phyloP scores from a whole-genome alignment of 2,329 filamentous ascomycete genomes.

The Apiospora kogelbergensis region DNA sequence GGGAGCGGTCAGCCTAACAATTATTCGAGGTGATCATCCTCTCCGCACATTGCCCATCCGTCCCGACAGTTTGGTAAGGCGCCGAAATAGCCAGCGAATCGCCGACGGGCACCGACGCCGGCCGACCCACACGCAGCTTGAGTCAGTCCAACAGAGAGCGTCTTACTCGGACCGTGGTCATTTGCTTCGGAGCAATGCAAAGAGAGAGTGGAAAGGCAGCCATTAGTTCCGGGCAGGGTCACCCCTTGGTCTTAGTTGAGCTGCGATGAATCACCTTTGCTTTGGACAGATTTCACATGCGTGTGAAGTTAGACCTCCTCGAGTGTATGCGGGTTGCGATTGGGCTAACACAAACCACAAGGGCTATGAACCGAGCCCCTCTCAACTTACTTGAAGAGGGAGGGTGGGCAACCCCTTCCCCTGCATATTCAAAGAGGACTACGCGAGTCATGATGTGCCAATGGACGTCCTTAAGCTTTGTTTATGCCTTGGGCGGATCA shows the following conservation, averaged over 20 bases:
- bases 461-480: neutral
- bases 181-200: neutral
- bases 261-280: neutral
- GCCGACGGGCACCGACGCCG: neutral
- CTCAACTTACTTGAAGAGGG: neutral
- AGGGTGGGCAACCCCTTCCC: neutral
- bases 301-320: neutral
- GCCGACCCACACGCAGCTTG: neutral
- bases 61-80: conserved; percentile 2
- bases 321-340: neutral
- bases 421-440: neutral
- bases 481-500: too few relatives aligned
- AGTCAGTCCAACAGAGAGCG: neutral
- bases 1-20: neutral
- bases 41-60: neutral
- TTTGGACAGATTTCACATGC: neutral
- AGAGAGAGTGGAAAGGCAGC: neutral
- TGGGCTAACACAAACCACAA: neutral
- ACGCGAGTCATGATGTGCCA: neutral
- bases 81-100: conserved; percentile 2
- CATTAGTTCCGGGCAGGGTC: neutral
- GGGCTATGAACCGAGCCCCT: neutral
- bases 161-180: neutral
- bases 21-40: neutral
- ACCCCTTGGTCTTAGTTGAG: neutral